Percentiles rank a stretch among this genome's conserved stretches.
These are phyloP conservation scores for Lunularia cruciata DNA, from an alignment of 225 moss, liverwort and hornwort genomes.

Conservation along the genomic window DNA sequence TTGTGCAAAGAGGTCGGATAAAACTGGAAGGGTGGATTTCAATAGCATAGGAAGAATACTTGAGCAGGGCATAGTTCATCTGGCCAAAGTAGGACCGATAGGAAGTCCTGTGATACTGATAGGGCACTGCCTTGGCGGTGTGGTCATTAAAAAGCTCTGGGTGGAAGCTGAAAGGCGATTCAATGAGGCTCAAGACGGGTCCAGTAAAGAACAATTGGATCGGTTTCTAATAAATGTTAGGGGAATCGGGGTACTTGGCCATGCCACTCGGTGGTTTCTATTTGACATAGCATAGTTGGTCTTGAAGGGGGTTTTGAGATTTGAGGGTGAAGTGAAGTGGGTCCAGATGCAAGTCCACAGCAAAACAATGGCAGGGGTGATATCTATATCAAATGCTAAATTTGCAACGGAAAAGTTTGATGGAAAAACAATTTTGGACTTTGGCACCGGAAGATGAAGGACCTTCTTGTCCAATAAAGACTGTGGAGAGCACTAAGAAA, in stretches of 20 bases:
- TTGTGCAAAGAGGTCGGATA: background rate
- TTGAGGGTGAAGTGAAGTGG: no score
- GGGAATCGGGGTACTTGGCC: background rate
- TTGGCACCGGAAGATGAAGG: no score
- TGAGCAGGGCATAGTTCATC: slow-evolving; percentile 10
- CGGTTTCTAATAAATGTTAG: slow-evolving; percentile 18
- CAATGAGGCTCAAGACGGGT: background rate
- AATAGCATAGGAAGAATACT: slow-evolving; percentile 11
- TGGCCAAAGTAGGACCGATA: slow-evolving; percentile 9
- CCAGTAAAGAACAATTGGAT: slow-evolving; percentile 9
- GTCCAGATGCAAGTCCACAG: no score
- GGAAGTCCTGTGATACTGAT: slow-evolving; percentile 22
- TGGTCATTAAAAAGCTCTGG: slow-evolving; percentile 19
- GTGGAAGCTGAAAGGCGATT: slow-evolving; percentile 9
- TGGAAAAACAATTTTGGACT: no score
- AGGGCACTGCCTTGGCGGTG: slow-evolving; percentile 26
- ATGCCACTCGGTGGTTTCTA: slow-evolving; percentile 25
- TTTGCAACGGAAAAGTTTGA: no score
- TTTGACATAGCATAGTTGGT: no score
- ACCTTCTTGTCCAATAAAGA: no score
- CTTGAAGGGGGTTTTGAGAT: no score
- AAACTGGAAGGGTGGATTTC: slow-evolving; percentile 11
- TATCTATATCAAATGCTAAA: no score
- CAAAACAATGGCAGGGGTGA: no score
- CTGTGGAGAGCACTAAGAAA: no score